Base-by-base conservation (phyloP, 202 grass and related monocot genomes). In the Schoenoplectus triqueter region DNA sequence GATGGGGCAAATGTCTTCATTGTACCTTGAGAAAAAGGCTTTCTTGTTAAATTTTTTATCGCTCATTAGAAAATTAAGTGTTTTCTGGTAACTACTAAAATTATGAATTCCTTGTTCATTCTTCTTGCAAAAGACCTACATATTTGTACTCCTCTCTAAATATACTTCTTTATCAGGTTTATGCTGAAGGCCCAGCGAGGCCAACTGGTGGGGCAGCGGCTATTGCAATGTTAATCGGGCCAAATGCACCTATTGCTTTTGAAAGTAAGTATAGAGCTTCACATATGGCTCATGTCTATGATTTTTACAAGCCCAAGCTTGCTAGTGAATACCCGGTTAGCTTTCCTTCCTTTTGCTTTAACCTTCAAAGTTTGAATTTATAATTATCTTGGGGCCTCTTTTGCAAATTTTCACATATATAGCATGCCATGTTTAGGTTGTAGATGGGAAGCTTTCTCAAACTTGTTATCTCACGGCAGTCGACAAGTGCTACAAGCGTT, bases 281-380 rank as follows among this genome's bases (percentile, higher is more conserved):
- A 81, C 92, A 95, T 83, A 98, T 98, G 95, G 80, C 88, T 54
- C 93, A 98, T 91, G 92, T 80, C 84, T 98, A 98, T 77, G 95
- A 98, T 84, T 98, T 98, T n/a, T 98, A 98, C 89, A 98, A 95
- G 88, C 95, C 95, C 56, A 88, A 98, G 82, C 92, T 98, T 82
- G 93, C 95, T 0, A 98, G 95, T 60, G 95, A 98, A 95, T 98
- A 98, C 84, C 95, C 95, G 85, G 95, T 98, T 80, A 52, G 88
- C 15, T 88, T 79, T 57, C 42, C 68, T 73, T 62, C 14, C 20
- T 73, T 15, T 78, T 40, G 2, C 11, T 80, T 78, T 65, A 21
- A 84, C 49, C 41, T 13, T 6, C 39, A 22, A 73, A 52, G 73
- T 82, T 60, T 61, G 14, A 86, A 49, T 69, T 69, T 82, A 54